These are phyloP conservation scores for Lonicera japonica DNA, from an alignment of 129 eudicot species.

Conservation along the genomic window DNA sequence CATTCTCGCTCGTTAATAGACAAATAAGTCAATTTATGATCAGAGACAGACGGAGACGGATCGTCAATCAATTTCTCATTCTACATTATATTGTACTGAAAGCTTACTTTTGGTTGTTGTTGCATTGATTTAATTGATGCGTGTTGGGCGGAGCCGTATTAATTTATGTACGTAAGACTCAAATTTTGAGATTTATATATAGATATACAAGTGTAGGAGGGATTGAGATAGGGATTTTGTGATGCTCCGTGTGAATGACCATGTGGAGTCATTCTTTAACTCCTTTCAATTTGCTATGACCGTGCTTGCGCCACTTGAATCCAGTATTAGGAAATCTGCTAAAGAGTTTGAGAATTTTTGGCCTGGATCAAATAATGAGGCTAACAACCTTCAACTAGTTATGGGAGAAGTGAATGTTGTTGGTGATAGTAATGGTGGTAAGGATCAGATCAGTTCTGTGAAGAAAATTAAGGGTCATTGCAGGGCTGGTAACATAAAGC, in stretches of 20 bases:
- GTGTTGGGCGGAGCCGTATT: too few species aligned
- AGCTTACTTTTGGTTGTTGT: neutral
- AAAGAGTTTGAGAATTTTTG: slow-evolving; percentile 60
- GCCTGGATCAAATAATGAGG: slow-evolving; percentile 31
- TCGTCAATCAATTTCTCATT: too few species aligned
- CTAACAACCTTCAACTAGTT: slow-evolving; percentile 7
- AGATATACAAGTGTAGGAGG: slow-evolving; percentile 6
- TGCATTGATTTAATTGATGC: neutral
- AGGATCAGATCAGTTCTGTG: slow-evolving; percentile 18
- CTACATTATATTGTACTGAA: neutral
- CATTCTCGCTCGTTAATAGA: too few species aligned
- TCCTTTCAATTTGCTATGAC: slow-evolving; percentile 52
- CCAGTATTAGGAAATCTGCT: slow-evolving; percentile 47
- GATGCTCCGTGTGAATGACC: slow-evolving; percentile 73
- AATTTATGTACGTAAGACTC: too few species aligned
- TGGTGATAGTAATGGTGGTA: too few species aligned
- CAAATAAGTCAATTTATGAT: too few species aligned
- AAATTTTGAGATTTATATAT: neutral
- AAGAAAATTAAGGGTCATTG: slow-evolving; percentile 13
- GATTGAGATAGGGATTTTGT: slow-evolving; percentile 24
- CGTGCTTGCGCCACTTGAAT: slow-evolving; percentile 65
- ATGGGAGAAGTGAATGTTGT: slow-evolving; percentile 11
- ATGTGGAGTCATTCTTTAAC: slow-evolving; percentile 50
- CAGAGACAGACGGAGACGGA: too few species aligned
- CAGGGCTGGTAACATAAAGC: slow-evolving; percentile 21